Base-by-base conservation (phyloP, 257 asterid genomes). In the Galeopsis tetrahit region DNA sequence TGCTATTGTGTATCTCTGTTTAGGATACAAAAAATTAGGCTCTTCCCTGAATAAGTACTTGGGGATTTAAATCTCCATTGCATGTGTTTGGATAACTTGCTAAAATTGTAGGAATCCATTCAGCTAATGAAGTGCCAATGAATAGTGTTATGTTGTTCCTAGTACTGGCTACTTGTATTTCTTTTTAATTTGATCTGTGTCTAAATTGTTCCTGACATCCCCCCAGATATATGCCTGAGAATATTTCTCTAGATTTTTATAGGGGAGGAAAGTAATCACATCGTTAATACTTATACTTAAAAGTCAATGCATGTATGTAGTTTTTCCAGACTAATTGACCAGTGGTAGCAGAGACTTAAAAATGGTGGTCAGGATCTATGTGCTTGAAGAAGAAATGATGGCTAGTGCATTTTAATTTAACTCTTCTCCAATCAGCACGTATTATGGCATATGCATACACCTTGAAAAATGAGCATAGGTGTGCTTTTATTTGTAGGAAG, bases 231-330 rank as follows among this genome's bases (percentile, higher is more conserved):
- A 21, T 75, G 55, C 59, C 15, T 6, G 68, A 43, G 14, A 36
- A 5, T 59, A 53, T 56, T 7, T 66, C 57, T 51, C 57, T 63
- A 52, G 66, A 51, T 52, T 49, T 63, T 31, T 63, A 21, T 1
- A 13, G 17, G 71, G 58, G 34, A 63, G 33, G 40, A n/a, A 64
- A 73, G 10, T 72, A 21, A 38, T 63, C 38, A 63, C 55, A 60
- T 72, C n/a, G 34, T 14, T 63, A 36, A 71, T 63, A 31, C 52
- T 63, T 63, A 71, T 63, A 31, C 52, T 63, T 63, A 14, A 13
- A 42, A 63, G 42, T 39, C 53, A 32, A 4, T 13, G 46, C 4
- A 72, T 39, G 4, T 8, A 51, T 34, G 46, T 51, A 63, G 43
- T 38, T 72, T 28, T 21, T n/a, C 44, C 38, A 62, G 39, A 21